phyloP scores from a whole-genome alignment of 768 basidiomycete genomes.

The Holtermannia corniformis region DNA sequence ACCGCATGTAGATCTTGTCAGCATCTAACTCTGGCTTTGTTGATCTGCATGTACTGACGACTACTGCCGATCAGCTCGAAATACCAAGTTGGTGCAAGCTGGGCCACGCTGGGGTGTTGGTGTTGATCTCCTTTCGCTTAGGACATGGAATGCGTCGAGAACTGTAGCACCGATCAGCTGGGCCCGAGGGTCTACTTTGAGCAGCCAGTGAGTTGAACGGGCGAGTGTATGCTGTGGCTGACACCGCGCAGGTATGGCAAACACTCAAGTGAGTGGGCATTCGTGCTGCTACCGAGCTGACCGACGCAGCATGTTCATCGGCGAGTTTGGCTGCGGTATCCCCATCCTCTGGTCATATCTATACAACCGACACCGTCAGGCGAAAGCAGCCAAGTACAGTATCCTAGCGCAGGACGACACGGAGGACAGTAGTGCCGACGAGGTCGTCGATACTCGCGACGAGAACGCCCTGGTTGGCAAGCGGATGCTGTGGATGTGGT shows the following conservation, averaged over 20 bases:
- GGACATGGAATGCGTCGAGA: slow-evolving; percentile 98
- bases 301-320: slow-evolving; percentile 50
- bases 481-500: slow-evolving; percentile 33
- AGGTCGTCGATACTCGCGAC: not conserved
- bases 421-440: not conserved
- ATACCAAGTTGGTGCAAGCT: slow-evolving; percentile 7
- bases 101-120: not conserved
- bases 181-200: slow-evolving; percentile 65
- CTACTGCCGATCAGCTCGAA: no score
- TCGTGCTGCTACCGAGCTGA: not conserved
- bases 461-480: not conserved
- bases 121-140: no score
- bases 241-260: slow-evolving; percentile 37
- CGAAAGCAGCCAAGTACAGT: slow-evolving; percentile 45
- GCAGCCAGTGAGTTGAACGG: slow-evolving; percentile 77
- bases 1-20: slow-evolving; percentile 9
- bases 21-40: not conserved
- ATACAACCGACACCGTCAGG: slow-evolving; percentile 41
- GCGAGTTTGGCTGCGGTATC: slow-evolving; percentile 64
- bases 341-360: slow-evolving; percentile 41
- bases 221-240: slow-evolving; percentile 3
- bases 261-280: slow-evolving; percentile 32
- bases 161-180: slow-evolving; percentile 63
- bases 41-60: no score
- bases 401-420: not conserved